These are phyloP conservation scores for Diaporthe australafricana DNA, from an alignment of 2,329 filamentous ascomycete genomes.

Conservation along the genomic window DNA sequence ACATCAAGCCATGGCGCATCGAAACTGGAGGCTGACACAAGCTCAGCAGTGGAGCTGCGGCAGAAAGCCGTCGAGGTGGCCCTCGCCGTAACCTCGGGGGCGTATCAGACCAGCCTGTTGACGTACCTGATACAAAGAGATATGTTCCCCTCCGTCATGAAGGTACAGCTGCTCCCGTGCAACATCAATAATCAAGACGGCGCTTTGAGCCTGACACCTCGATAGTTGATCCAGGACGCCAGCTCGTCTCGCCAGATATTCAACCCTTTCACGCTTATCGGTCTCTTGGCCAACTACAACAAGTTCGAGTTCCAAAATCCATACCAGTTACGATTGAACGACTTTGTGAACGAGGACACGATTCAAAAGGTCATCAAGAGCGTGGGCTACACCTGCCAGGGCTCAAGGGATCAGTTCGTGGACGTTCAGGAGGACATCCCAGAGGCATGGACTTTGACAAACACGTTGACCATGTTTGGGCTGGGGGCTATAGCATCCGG, in stretches of 20 bases:
- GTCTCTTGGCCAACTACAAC: conserved; percentile 95
- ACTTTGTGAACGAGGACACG: conserved; percentile 92
- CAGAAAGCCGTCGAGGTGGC: conserved; percentile 84
- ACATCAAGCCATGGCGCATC: not conserved
- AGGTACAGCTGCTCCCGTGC: conserved; percentile 65
- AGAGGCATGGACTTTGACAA: conserved; percentile 87
- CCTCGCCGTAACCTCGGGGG: conserved; percentile 88
- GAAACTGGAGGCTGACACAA: conserved; percentile 41
- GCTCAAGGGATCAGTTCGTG: conserved; percentile 80
- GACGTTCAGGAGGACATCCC: conserved; percentile 90
- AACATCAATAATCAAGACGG: not conserved
- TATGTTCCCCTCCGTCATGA: conserved; percentile 94
- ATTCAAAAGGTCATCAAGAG: conserved; percentile 85
- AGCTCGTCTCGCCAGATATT: conserved; percentile 73
- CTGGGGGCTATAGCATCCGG: conserved; percentile 80
- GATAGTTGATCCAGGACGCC: conserved; percentile 83
- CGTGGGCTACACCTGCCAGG: conserved; percentile 78
- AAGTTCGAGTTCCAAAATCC: conserved; percentile 99
- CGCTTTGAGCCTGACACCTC: conserved; percentile 8
- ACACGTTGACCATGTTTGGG: conserved; percentile 85
- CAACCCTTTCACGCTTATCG: conserved; percentile 84
- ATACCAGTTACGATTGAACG: conserved; percentile 89
- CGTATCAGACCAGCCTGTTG: conserved; percentile 92
- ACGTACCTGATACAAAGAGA: conserved; percentile 97
- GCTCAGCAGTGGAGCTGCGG: conserved; percentile 74